Percentiles rank a stretch among this genome's conserved stretches.
These are phyloP conservation scores for Euphorbia schlechtendalii DNA, from an alignment of 441 rosid species.

Conservation along the genomic window DNA sequence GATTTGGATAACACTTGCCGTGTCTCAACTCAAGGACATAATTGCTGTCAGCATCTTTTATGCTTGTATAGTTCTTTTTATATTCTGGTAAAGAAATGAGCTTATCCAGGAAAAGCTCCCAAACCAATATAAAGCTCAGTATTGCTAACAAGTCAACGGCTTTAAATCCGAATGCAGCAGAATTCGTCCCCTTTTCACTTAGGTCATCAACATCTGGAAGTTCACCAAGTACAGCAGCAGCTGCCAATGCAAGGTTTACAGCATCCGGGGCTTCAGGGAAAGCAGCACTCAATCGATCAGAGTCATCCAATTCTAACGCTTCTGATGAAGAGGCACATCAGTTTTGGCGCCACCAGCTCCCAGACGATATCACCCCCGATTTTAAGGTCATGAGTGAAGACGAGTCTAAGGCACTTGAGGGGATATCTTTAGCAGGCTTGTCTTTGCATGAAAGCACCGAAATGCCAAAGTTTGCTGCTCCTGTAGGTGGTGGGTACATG, in stretches of 20 bases:
- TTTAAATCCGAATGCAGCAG: slow-evolving; percentile 94
- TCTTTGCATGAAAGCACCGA: slow-evolving; percentile 57
- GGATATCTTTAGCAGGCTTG: slow-evolving; percentile 62
- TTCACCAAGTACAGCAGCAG: slow-evolving; percentile 33
- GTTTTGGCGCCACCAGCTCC: slow-evolving; percentile 87
- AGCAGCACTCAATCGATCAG: slow-evolving; percentile 62
- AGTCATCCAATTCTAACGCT: slow-evolving; percentile 61
- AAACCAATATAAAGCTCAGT: slow-evolving; percentile 46
- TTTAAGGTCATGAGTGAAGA: slow-evolving; percentile 73
- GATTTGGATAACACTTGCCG: slow-evolving; percentile 48
- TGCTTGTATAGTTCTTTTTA: slow-evolving; percentile 24
- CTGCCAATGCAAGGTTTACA: slow-evolving; percentile 39
- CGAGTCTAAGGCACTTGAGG: slow-evolving; percentile 50
- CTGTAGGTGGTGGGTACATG: slow-evolving; percentile 45
- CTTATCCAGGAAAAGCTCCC: slow-evolving; percentile 68
- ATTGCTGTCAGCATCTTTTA: slow-evolving; percentile 12
- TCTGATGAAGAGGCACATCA: slow-evolving; percentile 94
- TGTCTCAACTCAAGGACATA: slow-evolving; percentile 15
- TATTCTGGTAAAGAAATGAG: slow-evolving; percentile 56
- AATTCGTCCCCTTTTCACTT: slow-evolving; percentile 75
- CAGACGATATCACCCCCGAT: slow-evolving; percentile 94
- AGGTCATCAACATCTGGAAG: slow-evolving; percentile 60
- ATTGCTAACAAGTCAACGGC: slow-evolving; percentile 48
- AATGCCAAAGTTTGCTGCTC: slow-evolving; percentile 40
- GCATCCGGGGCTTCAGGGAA: slow-evolving; percentile 54